Conservation (phyloP, 1,284 basidiomycete species). For the Rhodotorula sp. region DNA sequence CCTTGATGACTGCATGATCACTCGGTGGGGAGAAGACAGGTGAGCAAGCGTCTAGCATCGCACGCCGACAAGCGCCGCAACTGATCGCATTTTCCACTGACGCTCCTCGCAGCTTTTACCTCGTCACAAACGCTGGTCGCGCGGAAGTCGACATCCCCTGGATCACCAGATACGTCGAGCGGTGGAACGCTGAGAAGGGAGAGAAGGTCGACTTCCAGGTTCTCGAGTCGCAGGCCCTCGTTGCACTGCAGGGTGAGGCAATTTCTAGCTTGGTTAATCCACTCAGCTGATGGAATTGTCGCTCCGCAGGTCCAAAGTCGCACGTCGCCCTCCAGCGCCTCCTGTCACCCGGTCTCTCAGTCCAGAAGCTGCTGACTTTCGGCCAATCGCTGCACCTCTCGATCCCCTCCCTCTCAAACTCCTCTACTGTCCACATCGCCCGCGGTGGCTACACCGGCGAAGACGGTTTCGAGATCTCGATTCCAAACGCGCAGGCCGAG, state of each 20-base stretch:
- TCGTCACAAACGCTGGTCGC: constrained; percentile 94
- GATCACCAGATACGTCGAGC: constrained; percentile 66
- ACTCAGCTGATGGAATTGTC: constrained; percentile 6
- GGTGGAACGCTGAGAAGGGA: constrained; percentile 66
- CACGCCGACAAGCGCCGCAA: neutral
- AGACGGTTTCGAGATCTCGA: constrained; percentile 86
- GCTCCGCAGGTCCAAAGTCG: constrained; percentile 72
- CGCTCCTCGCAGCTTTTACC: constrained; percentile 69
- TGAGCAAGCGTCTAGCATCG: constrained; percentile 2
- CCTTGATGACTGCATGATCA: constrained; percentile 75
- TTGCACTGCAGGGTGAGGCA: constrained; percentile 73
- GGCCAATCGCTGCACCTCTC: constrained; percentile 74
- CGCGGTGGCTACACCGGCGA: constrained; percentile 99
- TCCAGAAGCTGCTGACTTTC: constrained; percentile 68
- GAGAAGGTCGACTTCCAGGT: constrained; percentile 75
- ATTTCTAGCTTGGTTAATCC: neutral
- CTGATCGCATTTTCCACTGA: neutral
- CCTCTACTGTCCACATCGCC: constrained; percentile 71
- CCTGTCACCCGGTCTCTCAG: constrained; percentile 60
- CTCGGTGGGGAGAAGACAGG: constrained; percentile 50
- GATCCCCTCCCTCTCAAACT: constrained; percentile 62
- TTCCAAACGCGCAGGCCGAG: constrained; percentile 9
- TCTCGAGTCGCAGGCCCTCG: constrained; percentile 78
- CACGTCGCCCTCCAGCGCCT: constrained; percentile 68
- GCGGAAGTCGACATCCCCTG: constrained; percentile 76